These are phyloP conservation scores for Fusarium kyushuense DNA, from an alignment of 2,329 filamentous ascomycete genomes.

Conservation along the genomic window DNA sequence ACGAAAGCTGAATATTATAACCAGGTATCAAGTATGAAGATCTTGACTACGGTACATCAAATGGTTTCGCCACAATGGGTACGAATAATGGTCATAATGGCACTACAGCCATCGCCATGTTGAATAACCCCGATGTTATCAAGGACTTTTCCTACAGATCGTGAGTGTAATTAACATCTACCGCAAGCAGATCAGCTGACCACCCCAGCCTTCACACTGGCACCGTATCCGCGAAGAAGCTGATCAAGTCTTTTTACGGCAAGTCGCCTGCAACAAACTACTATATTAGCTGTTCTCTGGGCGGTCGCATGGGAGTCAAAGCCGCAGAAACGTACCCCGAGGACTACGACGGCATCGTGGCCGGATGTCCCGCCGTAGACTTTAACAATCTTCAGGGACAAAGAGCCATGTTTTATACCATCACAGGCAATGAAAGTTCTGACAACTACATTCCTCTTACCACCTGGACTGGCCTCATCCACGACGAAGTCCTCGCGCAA, in stretches of 20 bases:
- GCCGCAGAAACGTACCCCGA: slow-evolving; percentile 65
- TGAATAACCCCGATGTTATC: slow-evolving; percentile 53
- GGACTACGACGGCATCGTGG: slow-evolving; percentile 66
- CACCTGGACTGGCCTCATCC: slow-evolving; percentile 50
- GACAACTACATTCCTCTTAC: slow-evolving; percentile 2
- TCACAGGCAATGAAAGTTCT: slow-evolving; percentile 3
- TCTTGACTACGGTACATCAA: slow-evolving; percentile 50
- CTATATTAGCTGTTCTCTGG: slow-evolving; percentile 69
- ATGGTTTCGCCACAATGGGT: slow-evolving; percentile 60
- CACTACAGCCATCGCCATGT: slow-evolving; percentile 42
- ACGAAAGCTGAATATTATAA: not conserved
- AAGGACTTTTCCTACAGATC: slow-evolving; percentile 53
- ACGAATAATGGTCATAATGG: slow-evolving; percentile 65
- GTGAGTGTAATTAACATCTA: not conserved
- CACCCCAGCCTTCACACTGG: not conserved
- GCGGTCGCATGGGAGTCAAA: slow-evolving; percentile 69
- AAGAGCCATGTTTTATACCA: slow-evolving; percentile 29
- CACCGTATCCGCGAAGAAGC: not conserved
- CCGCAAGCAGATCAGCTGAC: not conserved
- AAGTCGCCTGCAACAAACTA: slow-evolving; percentile 58
- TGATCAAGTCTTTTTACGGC: slow-evolving; percentile 58
- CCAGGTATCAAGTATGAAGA: slow-evolving; percentile 58
- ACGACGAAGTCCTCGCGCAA: slow-evolving; percentile 59
- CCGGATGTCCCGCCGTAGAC: slow-evolving; percentile 62
- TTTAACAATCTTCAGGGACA: slow-evolving; percentile 55